A percentile compares a stretch with the other conserved stretches of the same genome.
Conservation (phyloP, 2,329 filamentous ascomycete genomes). For the Zalaria obscura region DNA sequence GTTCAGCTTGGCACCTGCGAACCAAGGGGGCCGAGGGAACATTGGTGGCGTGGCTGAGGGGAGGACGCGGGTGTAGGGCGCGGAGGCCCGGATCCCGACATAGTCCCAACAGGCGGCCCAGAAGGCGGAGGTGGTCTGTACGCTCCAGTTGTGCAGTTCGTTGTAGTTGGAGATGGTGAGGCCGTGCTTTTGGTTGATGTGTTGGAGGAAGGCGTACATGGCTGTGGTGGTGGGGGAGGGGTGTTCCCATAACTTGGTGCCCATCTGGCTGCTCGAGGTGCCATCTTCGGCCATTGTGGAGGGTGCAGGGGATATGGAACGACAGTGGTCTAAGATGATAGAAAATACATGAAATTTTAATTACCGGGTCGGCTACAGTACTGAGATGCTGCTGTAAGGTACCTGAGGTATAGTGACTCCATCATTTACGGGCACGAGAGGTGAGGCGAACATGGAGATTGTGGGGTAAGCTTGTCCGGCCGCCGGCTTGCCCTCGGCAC, state of each 20-base stretch:
- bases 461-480: no score
- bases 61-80: constrained; percentile 51
- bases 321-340: no score
- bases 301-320: no score
- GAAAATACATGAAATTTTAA: no score
- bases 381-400: no score
- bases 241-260: constrained; percentile 20
- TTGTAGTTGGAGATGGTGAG: constrained; percentile 52
- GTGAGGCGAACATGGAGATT: no score
- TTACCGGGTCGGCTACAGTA: no score
- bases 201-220: constrained; percentile 36
- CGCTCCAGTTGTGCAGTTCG: constrained; percentile 74
- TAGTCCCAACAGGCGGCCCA: constrained; percentile 82
- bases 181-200: constrained; percentile 52
- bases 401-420: no score
- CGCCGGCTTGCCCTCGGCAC: no score
- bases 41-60: constrained; percentile 51
- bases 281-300: neutral
- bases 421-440: no score
- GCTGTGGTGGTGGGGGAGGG: constrained; percentile 25
- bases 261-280: constrained; percentile 1
- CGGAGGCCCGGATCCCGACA: constrained; percentile 59
- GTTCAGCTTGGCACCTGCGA: constrained; percentile 64
- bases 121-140: constrained; percentile 55
- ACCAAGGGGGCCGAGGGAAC: constrained; percentile 82